Conservation (phyloP, 2,329 filamentous ascomycete genomes). For the Talaromyces sp. region DNA sequence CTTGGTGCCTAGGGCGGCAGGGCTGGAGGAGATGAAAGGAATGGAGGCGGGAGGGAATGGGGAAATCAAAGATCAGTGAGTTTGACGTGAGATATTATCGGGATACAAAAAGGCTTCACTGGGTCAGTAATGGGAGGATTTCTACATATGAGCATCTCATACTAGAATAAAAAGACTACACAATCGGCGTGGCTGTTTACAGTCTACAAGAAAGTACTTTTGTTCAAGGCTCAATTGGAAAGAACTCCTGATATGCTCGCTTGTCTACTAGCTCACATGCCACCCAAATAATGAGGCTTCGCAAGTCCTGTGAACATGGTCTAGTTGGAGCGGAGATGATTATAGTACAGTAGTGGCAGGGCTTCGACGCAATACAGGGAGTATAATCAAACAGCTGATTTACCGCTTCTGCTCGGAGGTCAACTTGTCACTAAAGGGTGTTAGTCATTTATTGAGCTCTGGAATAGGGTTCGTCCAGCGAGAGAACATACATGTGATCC, state of each 20-base stretch:
- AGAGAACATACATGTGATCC: conserved; percentile 70
- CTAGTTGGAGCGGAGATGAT: conserved; percentile 13
- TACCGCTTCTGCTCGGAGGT: conserved; percentile 62
- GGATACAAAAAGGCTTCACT: too few relatives aligned
- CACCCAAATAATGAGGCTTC: conserved; percentile 1
- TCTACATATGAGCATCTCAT: too few relatives aligned
- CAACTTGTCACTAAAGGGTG: conserved; percentile 67
- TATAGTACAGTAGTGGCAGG: conserved; percentile 16
- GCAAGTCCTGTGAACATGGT: conserved; percentile 1
- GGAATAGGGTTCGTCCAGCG: neutral
- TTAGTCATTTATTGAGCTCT: conserved; percentile 10
- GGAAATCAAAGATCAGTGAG: too few relatives aligned
- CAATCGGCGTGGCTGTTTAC: neutral
- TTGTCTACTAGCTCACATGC: conserved; percentile 11
- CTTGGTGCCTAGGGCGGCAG: conserved; percentile 31
- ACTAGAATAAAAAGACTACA: neutral
- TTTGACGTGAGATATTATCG: too few relatives aligned
- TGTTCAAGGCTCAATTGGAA: neutral
- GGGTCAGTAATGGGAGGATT: too few relatives aligned
- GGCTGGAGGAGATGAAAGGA: too few relatives aligned
- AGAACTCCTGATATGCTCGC: conserved; percentile 14
- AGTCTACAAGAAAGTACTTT: neutral
- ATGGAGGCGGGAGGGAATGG: too few relatives aligned
- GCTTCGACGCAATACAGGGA: neutral
- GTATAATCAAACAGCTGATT: neutral